Base-by-base conservation (phyloP, 208 protist species). In the Crithidia expoeki region DNA sequence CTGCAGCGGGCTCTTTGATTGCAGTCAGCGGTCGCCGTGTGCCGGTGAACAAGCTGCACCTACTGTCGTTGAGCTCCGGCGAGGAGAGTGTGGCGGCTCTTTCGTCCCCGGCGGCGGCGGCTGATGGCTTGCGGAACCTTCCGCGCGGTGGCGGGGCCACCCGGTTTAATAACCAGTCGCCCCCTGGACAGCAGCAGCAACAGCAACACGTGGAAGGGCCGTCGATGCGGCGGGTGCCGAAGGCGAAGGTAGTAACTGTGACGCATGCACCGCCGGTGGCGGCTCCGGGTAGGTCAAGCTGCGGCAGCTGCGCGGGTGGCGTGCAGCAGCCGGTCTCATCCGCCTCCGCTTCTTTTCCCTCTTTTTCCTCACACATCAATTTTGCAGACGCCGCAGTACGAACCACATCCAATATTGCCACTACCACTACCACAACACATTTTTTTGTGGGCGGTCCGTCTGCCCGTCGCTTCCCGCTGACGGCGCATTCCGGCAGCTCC, bases 11-110 rank as follows among this genome's bases (percentile, higher is more conserved):
- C 12, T 78, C 77, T 16, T 70, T 92, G 52, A 86, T 94, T 67
- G 82, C 89, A 28, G 83, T 94, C 7, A 80, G 83, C 17, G 89
- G 89, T 19, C 79, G 89, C n/a, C 89, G 89, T 12, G 85, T 94
- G 17, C 89, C 89, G 0, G 81, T 91, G 33, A 79, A 89, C 57
- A 94, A 92, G 53, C 56, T 94, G 52, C 82, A 92, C 71, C 72
- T 92, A 25, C 78, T 94, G 12, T 56, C 72, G 16, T 53, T 76
- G 32, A 68, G 21, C 47, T 47, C 52, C 16, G 63, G 66, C 36
- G 76, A 75, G n/a, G 68, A 73, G 57, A 27, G 60, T 17, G 27
- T 44, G 34, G 3, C 28, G 32, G 42, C 60, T 11, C 21, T 12
- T 50, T 7, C 36, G 6, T 5, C 46, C 30, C 16, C 42, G 1